phyloP scores from a whole-genome alignment of 257 asterid species.

The Haberlea rhodopensis region DNA sequence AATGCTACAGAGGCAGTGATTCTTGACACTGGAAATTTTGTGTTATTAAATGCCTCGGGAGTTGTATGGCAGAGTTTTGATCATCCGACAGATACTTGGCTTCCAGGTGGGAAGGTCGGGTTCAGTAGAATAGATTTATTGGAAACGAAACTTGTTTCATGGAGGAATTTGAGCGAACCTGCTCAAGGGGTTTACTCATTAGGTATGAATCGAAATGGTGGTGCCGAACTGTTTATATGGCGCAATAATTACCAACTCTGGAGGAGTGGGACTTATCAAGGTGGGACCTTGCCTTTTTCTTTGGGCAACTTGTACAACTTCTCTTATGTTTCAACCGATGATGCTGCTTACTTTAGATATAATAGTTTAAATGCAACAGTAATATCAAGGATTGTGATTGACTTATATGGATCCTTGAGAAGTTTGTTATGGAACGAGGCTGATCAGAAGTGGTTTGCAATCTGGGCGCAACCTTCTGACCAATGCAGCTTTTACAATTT shows the following conservation, averaged over 20 bases:
- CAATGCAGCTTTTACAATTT: neutral
- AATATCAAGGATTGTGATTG: slow-evolving; percentile 24
- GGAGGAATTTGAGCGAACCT: slow-evolving; percentile 47
- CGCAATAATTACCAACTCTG: slow-evolving; percentile 14
- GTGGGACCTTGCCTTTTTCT: slow-evolving; percentile 9
- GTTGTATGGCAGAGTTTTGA: slow-evolving; percentile 54
- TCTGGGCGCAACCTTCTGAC: neutral
- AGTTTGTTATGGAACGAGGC: slow-evolving; percentile 10
- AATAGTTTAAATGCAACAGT: slow-evolving; percentile 16
- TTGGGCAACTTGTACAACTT: slow-evolving; percentile 8
- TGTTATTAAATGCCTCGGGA: slow-evolving; percentile 23
- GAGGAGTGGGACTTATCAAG: slow-evolving; percentile 43
- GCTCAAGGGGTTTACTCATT: slow-evolving; percentile 29
- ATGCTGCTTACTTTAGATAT: slow-evolving; percentile 9
- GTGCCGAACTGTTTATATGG: slow-evolving; percentile 23
- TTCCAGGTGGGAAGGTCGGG: slow-evolving; percentile 41
- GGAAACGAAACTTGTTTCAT: slow-evolving; percentile 25
- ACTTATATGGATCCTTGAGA: neutral
- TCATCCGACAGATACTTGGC: slow-evolving; percentile 43
- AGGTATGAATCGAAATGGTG: slow-evolving; percentile 35
- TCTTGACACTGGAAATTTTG: slow-evolving; percentile 43
- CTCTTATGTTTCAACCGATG: slow-evolving; percentile 8
- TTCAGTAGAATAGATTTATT: slow-evolving; percentile 29
- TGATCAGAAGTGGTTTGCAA: neutral
- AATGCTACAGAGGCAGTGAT: slow-evolving; percentile 27